phyloP scores from a whole-genome alignment of 192 early-diverging fungal genomes.

The Geranomyces michiganensis region DNA sequence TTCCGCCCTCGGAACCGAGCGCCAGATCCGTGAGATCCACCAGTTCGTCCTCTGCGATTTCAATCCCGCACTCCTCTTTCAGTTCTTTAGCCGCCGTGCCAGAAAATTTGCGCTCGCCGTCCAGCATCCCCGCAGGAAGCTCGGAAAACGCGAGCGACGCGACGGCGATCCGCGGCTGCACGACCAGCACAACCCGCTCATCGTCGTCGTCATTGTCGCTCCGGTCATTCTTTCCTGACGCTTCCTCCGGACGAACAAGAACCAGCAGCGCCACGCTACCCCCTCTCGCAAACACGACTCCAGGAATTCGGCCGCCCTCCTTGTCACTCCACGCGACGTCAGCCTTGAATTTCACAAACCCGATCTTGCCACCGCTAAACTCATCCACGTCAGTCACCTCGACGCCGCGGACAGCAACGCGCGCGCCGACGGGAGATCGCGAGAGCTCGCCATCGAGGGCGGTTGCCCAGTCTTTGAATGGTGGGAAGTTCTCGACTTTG shows the following conservation, averaged over 20 bases:
- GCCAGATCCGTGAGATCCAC: constrained; percentile 64
- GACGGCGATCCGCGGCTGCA: constrained; percentile 75
- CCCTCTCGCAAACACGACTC: constrained; percentile 82
- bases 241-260: constrained; percentile 49
- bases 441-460: constrained; percentile 40
- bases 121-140: constrained; percentile 87
- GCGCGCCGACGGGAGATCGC: constrained; percentile 13
- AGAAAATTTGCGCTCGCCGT: constrained; percentile 68
- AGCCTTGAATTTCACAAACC: constrained; percentile 75
- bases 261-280: constrained; percentile 73
- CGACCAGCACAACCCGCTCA: constrained; percentile 67
- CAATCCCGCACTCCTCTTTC: constrained; percentile 79
- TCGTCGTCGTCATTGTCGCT: constrained; percentile 28
- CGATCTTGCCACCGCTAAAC: constrained; percentile 65
- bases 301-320: constrained; percentile 67
- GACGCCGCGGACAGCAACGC: constrained; percentile 52
- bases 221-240: not conserved
- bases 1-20: constrained; percentile 42
- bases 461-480: constrained; percentile 61
- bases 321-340: constrained; percentile 56
- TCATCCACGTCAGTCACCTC: constrained; percentile 74
- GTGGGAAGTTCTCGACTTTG: constrained; percentile 54
- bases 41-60: constrained; percentile 61
- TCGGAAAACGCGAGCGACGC: constrained; percentile 65
- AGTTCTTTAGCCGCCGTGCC: constrained; percentile 80